Percentiles rank a stretch among this genome's conserved stretches.
phyloP scores from a whole-genome alignment of 139 green algal species.

The Eudorina sp. region DNA sequence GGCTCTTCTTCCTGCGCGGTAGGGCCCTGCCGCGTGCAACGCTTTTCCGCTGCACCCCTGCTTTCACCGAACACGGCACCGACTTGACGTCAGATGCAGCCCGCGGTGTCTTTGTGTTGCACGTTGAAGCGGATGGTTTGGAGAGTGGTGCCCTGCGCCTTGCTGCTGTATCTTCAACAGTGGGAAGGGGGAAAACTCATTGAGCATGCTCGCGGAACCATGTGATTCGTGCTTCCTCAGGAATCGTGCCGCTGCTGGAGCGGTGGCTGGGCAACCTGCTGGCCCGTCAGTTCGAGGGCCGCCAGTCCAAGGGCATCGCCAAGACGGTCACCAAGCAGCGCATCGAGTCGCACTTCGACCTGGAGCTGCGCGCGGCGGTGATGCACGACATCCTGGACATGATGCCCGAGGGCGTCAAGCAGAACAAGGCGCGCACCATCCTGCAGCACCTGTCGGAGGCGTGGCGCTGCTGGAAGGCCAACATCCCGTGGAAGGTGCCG shows the following conservation, averaged over 20 bases:
- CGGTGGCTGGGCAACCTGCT: slow-evolving; percentile 99
- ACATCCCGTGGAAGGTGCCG: slow-evolving; percentile 98
- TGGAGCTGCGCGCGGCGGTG: slow-evolving; percentile 97
- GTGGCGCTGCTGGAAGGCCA: slow-evolving; percentile 97
- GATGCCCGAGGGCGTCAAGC: slow-evolving; percentile 95
- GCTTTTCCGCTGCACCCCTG: no score
- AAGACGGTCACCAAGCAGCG: slow-evolving; percentile 99
- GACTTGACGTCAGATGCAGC: no score
- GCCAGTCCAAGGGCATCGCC: slow-evolving; percentile 94
- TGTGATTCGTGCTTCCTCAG: no score
- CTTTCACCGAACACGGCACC: no score
- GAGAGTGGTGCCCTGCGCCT: no score
- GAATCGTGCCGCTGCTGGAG: slow-evolving; percentile 88
- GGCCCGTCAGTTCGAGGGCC: slow-evolving; percentile 98
- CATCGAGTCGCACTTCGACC: slow-evolving; percentile 98
- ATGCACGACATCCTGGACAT: slow-evolving; percentile 99
- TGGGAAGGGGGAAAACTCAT: no score
- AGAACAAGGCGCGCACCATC: slow-evolving; percentile 93
- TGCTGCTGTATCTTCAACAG: no score
- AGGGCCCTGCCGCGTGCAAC: background rate
- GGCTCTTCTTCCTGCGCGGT: slow-evolving; percentile 99
- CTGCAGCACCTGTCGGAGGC: slow-evolving; percentile 99
- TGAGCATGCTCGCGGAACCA: no score
- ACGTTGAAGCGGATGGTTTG: no score
- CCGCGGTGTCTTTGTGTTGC: no score